A percentile compares a stretch with the other conserved stretches of the same genome.
These are phyloP conservation scores for Ceratobasidium sp. DNA, from an alignment of 1,284 basidiomycete genomes.

Conservation along the genomic window DNA sequence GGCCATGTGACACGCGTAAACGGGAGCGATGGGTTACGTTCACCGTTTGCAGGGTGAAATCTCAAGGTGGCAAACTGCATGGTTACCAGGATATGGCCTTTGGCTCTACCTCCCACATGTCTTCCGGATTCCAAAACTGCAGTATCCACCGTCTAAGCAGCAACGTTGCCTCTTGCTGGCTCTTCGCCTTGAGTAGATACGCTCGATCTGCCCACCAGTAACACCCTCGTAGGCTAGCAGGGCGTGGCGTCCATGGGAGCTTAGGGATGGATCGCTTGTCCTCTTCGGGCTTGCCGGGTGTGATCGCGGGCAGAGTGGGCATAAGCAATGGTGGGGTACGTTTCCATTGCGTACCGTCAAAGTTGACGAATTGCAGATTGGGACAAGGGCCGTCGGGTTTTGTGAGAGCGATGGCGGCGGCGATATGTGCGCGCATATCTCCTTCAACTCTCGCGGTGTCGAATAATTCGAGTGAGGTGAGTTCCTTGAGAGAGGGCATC, in stretches of 20 bases:
- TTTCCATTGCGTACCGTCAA: conserved; percentile 25
- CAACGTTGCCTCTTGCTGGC: not conserved
- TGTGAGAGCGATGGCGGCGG: not conserved
- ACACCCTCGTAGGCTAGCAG: not conserved
- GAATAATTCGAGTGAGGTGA: conserved; percentile 25
- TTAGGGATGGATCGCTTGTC: not conserved
- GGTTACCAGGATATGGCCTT: not conserved
- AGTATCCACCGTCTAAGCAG: conserved; percentile 24
- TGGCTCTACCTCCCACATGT: conserved; percentile 17
- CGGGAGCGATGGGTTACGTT: no score
- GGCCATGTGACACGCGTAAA: not conserved
- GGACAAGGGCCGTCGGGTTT: conserved; percentile 7
- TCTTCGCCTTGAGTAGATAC: not conserved
- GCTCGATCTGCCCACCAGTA: conserved; percentile 17
- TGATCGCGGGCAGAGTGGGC: not conserved
- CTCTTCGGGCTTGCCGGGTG: not conserved
- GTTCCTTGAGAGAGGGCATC: not conserved
- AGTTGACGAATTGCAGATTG: conserved; percentile 7
- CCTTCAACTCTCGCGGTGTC: conserved; percentile 2
- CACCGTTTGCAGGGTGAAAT: no score
- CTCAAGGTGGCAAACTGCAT: no score
- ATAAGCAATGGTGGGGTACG: not conserved
- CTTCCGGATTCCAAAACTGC: conserved; percentile 12
- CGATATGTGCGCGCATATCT: not conserved
- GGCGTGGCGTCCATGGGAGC: conserved; percentile 16